Conservation (phyloP, 345 rosid genomes). For the Sisymbrium altissimum region DNA sequence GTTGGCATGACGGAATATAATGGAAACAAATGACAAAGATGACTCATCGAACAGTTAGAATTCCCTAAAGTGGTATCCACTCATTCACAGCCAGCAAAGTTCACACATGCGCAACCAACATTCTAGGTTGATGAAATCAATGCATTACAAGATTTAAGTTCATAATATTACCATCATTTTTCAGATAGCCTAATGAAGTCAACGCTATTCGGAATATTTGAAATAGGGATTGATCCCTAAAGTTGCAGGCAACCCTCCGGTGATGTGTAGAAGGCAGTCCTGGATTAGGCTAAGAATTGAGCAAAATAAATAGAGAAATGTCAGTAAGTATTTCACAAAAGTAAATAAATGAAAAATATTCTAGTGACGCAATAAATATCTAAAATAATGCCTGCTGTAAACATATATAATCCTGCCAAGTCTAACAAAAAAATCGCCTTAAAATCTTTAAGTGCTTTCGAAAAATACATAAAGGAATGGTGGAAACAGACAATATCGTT, state of each 20-base stretch:
- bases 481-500: conserved; percentile 6
- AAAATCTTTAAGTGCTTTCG: not conserved
- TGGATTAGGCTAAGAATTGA: conserved; percentile 58
- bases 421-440: not conserved
- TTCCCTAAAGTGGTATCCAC: not conserved
- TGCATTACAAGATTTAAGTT: conserved; percentile 7
- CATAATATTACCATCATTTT: conserved; percentile 72
- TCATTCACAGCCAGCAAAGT: not conserved
- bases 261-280: conserved; percentile 85
- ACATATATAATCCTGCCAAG: not conserved
- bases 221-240: conserved; percentile 90
- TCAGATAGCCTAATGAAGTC: conserved; percentile 81
- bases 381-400: not conserved
- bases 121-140: not conserved
- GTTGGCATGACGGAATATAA: not conserved
- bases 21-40: not conserved
- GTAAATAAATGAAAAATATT: not conserved
- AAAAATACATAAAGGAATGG: not conserved
- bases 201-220: conserved; percentile 91
- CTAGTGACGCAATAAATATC: not conserved
- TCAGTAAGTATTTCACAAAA: conserved; percentile 22
- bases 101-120: not conserved
- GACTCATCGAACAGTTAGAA: not conserved
- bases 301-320: conserved; percentile 27
- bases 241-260: conserved; percentile 88